Evolutionary conservation across 208 protist genomes (phyloP), one percentile per base, ranked within the genome.

Genomic region (Lotmaria passim): DNA sequence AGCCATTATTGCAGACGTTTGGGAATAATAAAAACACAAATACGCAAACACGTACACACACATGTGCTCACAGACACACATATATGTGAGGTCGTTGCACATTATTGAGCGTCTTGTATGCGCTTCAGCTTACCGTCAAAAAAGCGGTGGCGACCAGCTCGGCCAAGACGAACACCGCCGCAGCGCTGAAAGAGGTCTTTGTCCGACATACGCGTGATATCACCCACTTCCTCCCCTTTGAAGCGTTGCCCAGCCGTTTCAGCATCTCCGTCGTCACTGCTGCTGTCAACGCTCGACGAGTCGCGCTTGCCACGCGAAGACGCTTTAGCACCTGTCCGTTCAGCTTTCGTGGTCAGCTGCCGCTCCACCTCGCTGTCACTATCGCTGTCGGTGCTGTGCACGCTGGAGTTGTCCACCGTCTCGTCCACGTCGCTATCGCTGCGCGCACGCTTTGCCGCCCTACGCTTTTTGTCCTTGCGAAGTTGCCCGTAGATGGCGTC

Each of bases 41-140:
- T 17, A 47, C 8, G 15, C 47, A 52, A 0, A 52, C 6, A 52
- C 0, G 15, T 28, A 66, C 44, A 55, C 28, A 56, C 50, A 30
- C 24, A 24, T 19, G 21, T 53, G 15, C 43, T 44, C 31, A 31
- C 43, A 14, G 39, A 30, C 30, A 39, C 36, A 12, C 36, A 39
- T 39, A n/a, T n/a, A n/a, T n/a, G n/a, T n/a, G n/a, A n/a, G n/a
- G n/a, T n/a, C n/a, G n/a, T n/a, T n/a, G n/a, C n/a, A n/a, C 34
- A 12, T 44, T 51, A 31, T 47, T 62, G 17, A 21, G 1, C 11
- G 11, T 73, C 50, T 38, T 72, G 71, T 55, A 93, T 89, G 63
- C 90, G 90, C 31, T 76, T 72, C 12, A 96, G 79, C 75, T 96
- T 96, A 0, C 91, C 91, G 39, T 93, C 83, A 69, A 96, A 96